phyloP scores from a whole-genome alignment of 805 yeast genomes.

The Candida chauliodis region DNA sequence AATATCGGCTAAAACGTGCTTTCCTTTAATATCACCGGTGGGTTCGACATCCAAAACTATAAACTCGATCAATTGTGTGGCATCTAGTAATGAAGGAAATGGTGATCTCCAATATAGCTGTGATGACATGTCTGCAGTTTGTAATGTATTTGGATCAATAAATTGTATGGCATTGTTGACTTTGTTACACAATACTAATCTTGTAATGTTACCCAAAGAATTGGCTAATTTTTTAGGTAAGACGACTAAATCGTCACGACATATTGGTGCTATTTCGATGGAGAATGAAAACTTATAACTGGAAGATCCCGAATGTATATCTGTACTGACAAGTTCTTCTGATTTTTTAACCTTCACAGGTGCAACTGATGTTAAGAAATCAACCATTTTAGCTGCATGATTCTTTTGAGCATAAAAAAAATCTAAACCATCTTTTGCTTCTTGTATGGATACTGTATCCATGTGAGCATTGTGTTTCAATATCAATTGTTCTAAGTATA shows the following conservation, averaged over 20 bases:
- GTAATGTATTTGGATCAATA: conserved; percentile 78
- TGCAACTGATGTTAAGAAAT: conserved; percentile 78
- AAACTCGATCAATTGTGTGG: conserved; percentile 75
- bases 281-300: conserved; percentile 89
- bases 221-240: conserved; percentile 85
- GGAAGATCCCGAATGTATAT: conserved; percentile 86
- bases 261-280: conserved; percentile 91
- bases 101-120: conserved; percentile 77
- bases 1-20: conserved; percentile 79
- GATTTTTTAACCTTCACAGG: conserved; percentile 83
- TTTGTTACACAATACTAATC: conserved; percentile 80
- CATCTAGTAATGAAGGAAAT: conserved; percentile 73
- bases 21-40: conserved; percentile 75
- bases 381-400: conserved; percentile 92
- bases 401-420: conserved; percentile 85
- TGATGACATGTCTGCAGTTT: conserved; percentile 71
- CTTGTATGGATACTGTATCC: conserved; percentile 90
- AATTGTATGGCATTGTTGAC: conserved; percentile 81
- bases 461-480: conserved; percentile 89
- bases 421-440: conserved; percentile 90
- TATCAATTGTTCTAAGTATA: conserved; percentile 92
- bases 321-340: conserved; percentile 86
- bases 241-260: conserved; percentile 94
- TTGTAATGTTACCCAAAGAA: conserved; percentile 76
- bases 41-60: conserved; percentile 93